Base-by-base conservation (phyloP, 164 flowering plant genomes). In the Vitis riparia region DNA sequence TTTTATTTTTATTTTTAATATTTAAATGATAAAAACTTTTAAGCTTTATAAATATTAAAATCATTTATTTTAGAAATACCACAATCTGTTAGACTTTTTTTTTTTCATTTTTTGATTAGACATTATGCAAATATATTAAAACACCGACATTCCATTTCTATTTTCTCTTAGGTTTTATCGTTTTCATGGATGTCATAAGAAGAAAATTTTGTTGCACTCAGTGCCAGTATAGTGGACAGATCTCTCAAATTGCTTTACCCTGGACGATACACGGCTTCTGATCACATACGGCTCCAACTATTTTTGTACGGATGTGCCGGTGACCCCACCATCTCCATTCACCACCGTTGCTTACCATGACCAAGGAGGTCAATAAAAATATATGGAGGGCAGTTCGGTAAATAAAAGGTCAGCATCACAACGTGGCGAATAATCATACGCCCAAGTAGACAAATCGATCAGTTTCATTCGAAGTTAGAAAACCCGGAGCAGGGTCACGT, bases 401-500 rank as follows among this genome's bases (percentile, higher is more conserved):
- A 7, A 23, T 32, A 9, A 63, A 63, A 65, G 44, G 32, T 30
- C 32, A 50, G 63, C 47, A 59, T 2, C 6, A 51, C 53, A 8
- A 71, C 75, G 70, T 72, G 75, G 70, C 66, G 14, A 9, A 8
- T 9, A 23, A 19, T 32, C 2, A 66, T 51, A 5, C 16, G 69
- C 37, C 65, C 62, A 64, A 14, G 51, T 11, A 1, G 53, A 62
- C 27, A 37, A 0, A 37, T 3, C 3, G n/a, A 32, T 23, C 27
- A 23, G 53, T 8, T 47, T 17, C 13, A 48, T 37, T 9, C n/a
- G n/a, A 8, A 50, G 37, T 12, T 44, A 8, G 11, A 4, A 16
- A 55, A 53, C 49, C 66, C 49, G 12, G 47, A 19, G 16, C 61
- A 60, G 8, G 9, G 67, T 73, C 76, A 73, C 76, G 71, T 73